Evolutionary conservation across 495 filamentous ascomycete species (phyloP), one percentile per base, ranked within the genome.

Genomic region (Staphylotrichum longicolle): DNA sequence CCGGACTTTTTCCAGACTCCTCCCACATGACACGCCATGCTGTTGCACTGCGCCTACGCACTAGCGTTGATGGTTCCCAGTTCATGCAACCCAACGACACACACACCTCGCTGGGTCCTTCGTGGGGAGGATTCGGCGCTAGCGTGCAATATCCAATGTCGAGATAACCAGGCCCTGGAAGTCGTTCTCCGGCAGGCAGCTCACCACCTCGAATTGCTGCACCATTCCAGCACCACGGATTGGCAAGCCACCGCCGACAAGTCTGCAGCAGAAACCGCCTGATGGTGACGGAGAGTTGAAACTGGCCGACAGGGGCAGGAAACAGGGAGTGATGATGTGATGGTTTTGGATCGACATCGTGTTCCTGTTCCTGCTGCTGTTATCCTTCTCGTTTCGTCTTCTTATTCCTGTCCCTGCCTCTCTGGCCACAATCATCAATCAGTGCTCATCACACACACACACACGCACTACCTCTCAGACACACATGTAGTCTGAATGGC

Each of bases 21-120:
- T 55, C 44, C 45, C 56, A 41, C 55, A 57, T 57, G 56, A 58
- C 56, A 50, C 45, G 20, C 20, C 20, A 27, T 27, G 20, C 20
- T 27, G 20, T 27, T 27, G 20, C 20, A 27, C 20, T 27, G 20
- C 20, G 20, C 20, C 20, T 27, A 27, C 20, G 20, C 20, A 27
- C 20, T 27, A 27, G 20, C 20, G 20, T 27, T 27, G 20, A 27
- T 27, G 20, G 20, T 27, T 32, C 55, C 20, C 35, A 11, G 37
- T 58, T 58, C 56, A 58, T 58, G 56, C 56, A 30, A 7, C 20
- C 37, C 37, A 10, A 15, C 45, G 35, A 58, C 45, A 10, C 42
- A 10, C 42, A 1, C 12, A 7, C 10, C 10, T 37, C 37, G 39
- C 52, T 20, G 50, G 50, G 50, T 56, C 40, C 54, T 45, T 45